These are phyloP conservation scores for Melanomma pulvis-pyrius DNA, from an alignment of 495 filamentous ascomycete species.

Conservation along the genomic window DNA sequence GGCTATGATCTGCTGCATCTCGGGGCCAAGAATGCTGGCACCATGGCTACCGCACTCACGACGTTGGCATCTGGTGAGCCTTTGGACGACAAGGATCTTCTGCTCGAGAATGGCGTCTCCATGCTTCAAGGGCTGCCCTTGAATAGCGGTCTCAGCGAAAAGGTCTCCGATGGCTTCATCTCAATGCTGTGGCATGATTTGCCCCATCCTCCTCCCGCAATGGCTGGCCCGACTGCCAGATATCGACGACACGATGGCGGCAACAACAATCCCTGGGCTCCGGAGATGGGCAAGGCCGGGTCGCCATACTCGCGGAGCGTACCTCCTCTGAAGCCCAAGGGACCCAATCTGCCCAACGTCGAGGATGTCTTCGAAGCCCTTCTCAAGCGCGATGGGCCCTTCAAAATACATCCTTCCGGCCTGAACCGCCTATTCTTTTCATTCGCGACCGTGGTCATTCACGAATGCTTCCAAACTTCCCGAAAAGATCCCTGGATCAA, in stretches of 20 bases:
- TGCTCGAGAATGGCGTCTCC: slow-evolving; percentile 47
- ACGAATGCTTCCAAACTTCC: slow-evolving; percentile 37
- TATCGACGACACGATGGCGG: slow-evolving; percentile 49
- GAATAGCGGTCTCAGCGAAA: slow-evolving; percentile 41
- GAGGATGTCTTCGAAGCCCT: slow-evolving; percentile 40
- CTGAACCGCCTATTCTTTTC: slow-evolving; percentile 43
- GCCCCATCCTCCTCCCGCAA: slow-evolving; percentile 36
- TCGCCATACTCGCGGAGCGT: slow-evolving; percentile 40
- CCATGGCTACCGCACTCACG: slow-evolving; percentile 40
- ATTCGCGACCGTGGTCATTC: slow-evolving; percentile 42
- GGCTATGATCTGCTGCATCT: slow-evolving; percentile 43
- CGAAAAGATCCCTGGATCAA: slow-evolving; percentile 49
- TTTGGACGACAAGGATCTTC: slow-evolving; percentile 45
- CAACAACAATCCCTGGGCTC: slow-evolving; percentile 45
- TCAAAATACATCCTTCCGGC: slow-evolving; percentile 42
- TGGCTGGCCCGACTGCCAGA: slow-evolving; percentile 38
- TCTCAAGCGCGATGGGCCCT: slow-evolving; percentile 40
- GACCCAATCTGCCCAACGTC: slow-evolving; percentile 37
- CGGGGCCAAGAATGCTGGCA: slow-evolving; percentile 39
- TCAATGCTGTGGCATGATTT: slow-evolving; percentile 42
- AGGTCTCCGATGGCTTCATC: slow-evolving; percentile 43
- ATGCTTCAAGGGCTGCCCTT: slow-evolving; percentile 45
- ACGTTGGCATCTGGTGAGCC: slow-evolving; percentile 45
- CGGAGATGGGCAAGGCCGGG: slow-evolving; percentile 54
- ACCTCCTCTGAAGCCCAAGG: slow-evolving; percentile 41